Evolutionary conservation across 306 rosid species (phyloP).

Genomic region (Amphicarpaea edgeworthii): DNA sequence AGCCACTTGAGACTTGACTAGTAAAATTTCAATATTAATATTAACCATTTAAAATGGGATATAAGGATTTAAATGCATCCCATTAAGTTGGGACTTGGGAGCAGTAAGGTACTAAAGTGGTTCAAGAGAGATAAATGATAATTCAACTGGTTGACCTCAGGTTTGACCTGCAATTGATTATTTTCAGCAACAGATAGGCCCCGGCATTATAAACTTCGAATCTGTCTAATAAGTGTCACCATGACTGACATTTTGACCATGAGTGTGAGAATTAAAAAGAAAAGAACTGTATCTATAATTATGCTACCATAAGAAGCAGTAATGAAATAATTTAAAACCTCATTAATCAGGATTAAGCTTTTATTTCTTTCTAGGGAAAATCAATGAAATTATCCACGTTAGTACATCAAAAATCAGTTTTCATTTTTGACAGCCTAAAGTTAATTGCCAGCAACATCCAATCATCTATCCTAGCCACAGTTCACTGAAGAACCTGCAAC

Average conservation of each 20-base stretch:
- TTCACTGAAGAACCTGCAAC: constrained; percentile 4
- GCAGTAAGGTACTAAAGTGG: constrained; percentile 26
- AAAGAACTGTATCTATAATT: not conserved
- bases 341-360: constrained; percentile 14
- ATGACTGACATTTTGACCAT: constrained; percentile 19
- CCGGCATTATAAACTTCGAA: constrained; percentile 25
- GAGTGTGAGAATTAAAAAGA: not conserved
- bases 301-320: not conserved
- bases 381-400: not conserved
- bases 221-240: not conserved
- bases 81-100: constrained; percentile 14
- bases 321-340: not conserved
- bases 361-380: not conserved
- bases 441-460: constrained; percentile 5
- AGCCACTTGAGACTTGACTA: constrained; percentile 7
- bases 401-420: constrained; percentile 10
- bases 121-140: constrained; percentile 15
- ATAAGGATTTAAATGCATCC: constrained; percentile 11
- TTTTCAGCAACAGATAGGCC: constrained; percentile 21
- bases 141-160: constrained; percentile 29
- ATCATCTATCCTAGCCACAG: constrained; percentile 5
- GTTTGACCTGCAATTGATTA: constrained; percentile 37
- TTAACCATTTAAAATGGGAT: constrained; percentile 14
- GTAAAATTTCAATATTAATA: constrained; percentile 1
- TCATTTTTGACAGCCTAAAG: not conserved